Base-by-base conservation (phyloP, 306 rosid genomes). In the Gynostemma pentaphyllum region DNA sequence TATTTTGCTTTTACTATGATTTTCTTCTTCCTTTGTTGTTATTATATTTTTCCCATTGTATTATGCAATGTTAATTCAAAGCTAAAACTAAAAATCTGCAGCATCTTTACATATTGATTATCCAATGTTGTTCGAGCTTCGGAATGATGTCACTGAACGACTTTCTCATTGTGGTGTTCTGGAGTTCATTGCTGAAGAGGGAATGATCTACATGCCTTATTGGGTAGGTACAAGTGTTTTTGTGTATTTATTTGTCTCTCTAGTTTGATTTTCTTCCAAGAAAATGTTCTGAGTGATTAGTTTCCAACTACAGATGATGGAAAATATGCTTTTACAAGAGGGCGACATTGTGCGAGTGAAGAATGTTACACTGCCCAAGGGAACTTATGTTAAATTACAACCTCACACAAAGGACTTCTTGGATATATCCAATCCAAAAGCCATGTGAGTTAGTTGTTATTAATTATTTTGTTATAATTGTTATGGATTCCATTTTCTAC, bases 131-230 rank as follows among this genome's bases (percentile, higher is more conserved):
- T 92, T 92, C 78, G 95, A 88, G 76, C 95, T 92, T 45, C 95
- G 80, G 51, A 88, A 92, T 72, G 88, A 72, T 54, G 70, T 75
- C 62, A 82, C 78, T 34, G 91, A 81, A 48, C 75, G 96, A 70
- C 84, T 85, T 67, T 91, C 97, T 60, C 97, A 91, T 61, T 91
- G 97, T 79, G 97, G 97, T 19, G 97, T 91, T 56, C 79, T 91
- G 52, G 97, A 91, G 73, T 91, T 91, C 78, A 85, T 87, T 80
- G 96, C 97, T 16, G 97, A 91, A 78, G 97, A 91, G 82, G 97
- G 97, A 81, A 91, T 91, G 97, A 87, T 91, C 70, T 91, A 91
- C 73, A 87, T 91, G 96, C 97, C 97, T 28, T 91, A 92, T 80
- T 92, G 98, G 98, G 98, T 92, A 81, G 71, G 89, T 68, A 68